phyloP scores from a whole-genome alignment of 768 basidiomycete genomes.

The Coprinopsis sp. region DNA sequence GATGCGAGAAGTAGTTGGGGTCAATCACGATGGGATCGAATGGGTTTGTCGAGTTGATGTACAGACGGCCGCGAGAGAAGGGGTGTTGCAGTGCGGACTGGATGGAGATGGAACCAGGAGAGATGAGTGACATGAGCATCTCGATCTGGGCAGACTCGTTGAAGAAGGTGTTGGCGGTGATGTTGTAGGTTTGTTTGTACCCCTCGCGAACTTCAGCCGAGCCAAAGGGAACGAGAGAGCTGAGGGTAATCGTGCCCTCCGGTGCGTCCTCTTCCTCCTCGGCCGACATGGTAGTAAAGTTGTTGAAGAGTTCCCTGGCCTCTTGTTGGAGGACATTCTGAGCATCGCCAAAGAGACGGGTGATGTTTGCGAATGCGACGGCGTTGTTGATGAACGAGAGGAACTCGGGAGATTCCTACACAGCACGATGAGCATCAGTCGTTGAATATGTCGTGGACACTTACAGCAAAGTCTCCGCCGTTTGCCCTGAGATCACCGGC shows the following conservation, averaged over 20 bases:
- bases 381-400: constrained; percentile 61
- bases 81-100: constrained; percentile 67
- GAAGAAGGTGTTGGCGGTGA: constrained; percentile 34
- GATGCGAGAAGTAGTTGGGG: constrained; percentile 55
- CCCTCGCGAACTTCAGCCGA: constrained; percentile 44
- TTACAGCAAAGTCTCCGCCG: constrained; percentile 26
- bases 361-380: constrained; percentile 54
- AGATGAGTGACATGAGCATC: constrained; percentile 40
- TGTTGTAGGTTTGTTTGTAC: constrained; percentile 49
- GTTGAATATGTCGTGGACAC: constrained; percentile 4
- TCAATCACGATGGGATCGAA: constrained; percentile 62
- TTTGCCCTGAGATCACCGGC: constrained; percentile 29
- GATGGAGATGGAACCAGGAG: constrained; percentile 36
- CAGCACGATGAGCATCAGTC: neutral
- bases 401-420: constrained; percentile 31
- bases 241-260: neutral
- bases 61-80: constrained; percentile 56
- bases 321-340: constrained; percentile 14
- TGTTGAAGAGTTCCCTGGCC: constrained; percentile 22
- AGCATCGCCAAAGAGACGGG: constrained; percentile 35
- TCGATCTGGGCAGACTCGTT: constrained; percentile 50
- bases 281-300: constrained; percentile 19
- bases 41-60: constrained; percentile 55
- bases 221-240: constrained; percentile 33
- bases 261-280: neutral